These are phyloP conservation scores for Corrigiola litoralis DNA, from an alignment of 179 eudicot genomes.

Conservation along the genomic window DNA sequence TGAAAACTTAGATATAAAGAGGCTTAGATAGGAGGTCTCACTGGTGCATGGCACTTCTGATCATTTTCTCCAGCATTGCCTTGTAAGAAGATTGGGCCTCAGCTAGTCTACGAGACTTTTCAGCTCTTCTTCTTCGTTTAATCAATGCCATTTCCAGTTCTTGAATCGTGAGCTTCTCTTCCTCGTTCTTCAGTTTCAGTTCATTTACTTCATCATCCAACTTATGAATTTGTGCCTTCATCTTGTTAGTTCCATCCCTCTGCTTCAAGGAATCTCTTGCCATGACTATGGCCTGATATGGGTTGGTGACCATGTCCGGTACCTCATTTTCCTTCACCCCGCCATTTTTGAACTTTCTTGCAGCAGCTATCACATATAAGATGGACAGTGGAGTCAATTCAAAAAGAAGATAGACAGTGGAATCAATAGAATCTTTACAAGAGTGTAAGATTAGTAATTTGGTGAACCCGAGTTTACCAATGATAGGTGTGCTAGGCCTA, in stretches of 20 bases:
- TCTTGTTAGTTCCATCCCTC: constrained; percentile 60
- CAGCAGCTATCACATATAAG: constrained; percentile 36
- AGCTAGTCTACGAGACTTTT: constrained; percentile 77
- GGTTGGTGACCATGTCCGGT: constrained; percentile 52
- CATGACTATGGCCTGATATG: constrained; percentile 77
- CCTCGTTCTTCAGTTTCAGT: constrained; percentile 61
- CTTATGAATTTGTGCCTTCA: constrained; percentile 67
- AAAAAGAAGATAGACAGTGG: neutral
- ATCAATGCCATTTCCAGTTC: constrained; percentile 68
- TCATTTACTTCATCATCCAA: constrained; percentile 63
- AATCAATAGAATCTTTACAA: neutral
- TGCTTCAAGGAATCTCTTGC: constrained; percentile 85
- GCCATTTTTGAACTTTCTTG: constrained; percentile 44
- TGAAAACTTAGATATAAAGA: neutral
- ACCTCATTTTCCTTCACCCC: constrained; percentile 59
- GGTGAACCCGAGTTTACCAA: constrained; percentile 38
- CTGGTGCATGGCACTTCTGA: constrained; percentile 97
- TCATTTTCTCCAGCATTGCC: constrained; percentile 88
- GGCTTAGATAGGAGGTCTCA: constrained; percentile 26
- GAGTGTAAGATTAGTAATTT: neutral
- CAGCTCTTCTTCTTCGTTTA: constrained; percentile 60
- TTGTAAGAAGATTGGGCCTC: constrained; percentile 83
- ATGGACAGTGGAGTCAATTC: neutral
- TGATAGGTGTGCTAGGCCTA: constrained; percentile 53
- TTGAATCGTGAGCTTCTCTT: constrained; percentile 66